phyloP scores from a whole-genome alignment of 306 rosid genomes.

The Sindora glabra region DNA sequence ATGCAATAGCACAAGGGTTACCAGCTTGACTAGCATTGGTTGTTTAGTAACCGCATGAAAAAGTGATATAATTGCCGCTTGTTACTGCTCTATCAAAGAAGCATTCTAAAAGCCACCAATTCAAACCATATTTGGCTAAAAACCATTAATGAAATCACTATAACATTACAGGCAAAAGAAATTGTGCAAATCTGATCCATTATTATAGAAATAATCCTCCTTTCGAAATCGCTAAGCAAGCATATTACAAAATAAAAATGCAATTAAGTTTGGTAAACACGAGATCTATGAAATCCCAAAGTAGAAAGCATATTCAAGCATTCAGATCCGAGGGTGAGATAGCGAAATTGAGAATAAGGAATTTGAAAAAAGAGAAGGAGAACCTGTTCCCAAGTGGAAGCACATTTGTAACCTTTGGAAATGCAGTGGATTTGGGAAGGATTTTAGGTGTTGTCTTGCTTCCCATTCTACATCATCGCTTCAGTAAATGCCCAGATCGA shows the following conservation, averaged over 20 bases:
- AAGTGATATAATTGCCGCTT: constrained; percentile 49
- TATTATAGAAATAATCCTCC: not conserved
- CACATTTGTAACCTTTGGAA: constrained; percentile 86
- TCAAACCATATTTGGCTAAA: not conserved
- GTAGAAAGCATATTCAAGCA: not conserved
- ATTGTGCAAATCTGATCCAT: constrained; percentile 27
- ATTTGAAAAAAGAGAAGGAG: not conserved
- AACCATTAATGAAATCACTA: not conserved
- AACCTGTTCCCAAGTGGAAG: constrained; percentile 92
- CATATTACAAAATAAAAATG: not conserved
- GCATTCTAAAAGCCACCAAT: constrained; percentile 50
- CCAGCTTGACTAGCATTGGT: constrained; percentile 73
- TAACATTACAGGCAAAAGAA: not conserved
- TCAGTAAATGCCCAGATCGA: too few relatives aligned
- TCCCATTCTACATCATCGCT: constrained; percentile 33
- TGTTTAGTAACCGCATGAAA: constrained; percentile 79
- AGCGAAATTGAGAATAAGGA: not conserved
- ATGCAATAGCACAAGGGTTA: constrained; percentile 9
- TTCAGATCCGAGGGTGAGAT: not conserved
- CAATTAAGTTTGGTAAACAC: not conserved
- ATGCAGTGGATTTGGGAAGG: constrained; percentile 70
- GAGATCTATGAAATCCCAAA: constrained; percentile 20
- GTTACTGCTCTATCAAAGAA: constrained; percentile 78
- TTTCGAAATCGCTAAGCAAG: not conserved
- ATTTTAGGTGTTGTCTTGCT: constrained; percentile 38